Percentiles rank a stretch among this genome's conserved stretches.
These are phyloP conservation scores for Acanthamoeba royreba DNA, from an alignment of 208 protist species.

Conservation along the genomic window DNA sequence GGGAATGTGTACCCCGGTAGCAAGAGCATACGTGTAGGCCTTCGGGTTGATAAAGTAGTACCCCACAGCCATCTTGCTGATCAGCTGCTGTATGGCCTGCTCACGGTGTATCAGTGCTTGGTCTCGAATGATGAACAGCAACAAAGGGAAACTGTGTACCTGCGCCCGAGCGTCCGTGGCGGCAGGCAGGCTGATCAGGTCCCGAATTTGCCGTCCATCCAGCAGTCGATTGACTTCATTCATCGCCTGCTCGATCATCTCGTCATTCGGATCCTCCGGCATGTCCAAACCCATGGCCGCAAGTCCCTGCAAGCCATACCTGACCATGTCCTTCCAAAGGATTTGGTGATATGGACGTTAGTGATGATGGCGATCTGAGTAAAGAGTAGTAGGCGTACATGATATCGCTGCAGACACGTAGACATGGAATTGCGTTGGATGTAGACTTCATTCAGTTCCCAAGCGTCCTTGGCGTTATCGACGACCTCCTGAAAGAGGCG, in stretches of 20 bases:
- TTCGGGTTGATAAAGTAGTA: constrained; percentile 20
- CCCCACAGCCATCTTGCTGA: not conserved
- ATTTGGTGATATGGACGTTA: not conserved
- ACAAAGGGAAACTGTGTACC: not conserved
- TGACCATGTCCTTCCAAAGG: not conserved
- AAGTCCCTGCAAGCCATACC: not conserved
- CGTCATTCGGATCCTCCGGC: not conserved
- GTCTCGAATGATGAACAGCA: too few relatives aligned
- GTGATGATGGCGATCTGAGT: not conserved
- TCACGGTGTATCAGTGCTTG: not conserved
- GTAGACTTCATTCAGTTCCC: constrained; percentile 22
- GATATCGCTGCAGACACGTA: not conserved
- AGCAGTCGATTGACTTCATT: not conserved
- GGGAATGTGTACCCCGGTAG: not conserved
- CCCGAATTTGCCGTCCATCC: not conserved
- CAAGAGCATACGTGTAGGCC: not conserved
- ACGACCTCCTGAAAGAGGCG: not conserved
- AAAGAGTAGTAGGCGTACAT: not conserved
- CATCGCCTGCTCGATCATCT: not conserved
- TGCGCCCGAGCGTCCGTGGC: not conserved
- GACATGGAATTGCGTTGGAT: not conserved
- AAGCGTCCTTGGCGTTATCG: not conserved
- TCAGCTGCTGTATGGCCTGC: not conserved
- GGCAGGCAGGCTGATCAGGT: not conserved
- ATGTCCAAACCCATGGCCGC: not conserved